A percentile compares a stretch with the other conserved stretches of the same genome.
These are phyloP conservation scores for Avena atlantica DNA, from an alignment of 176 grass and related monocot species.

Conservation along the genomic window DNA sequence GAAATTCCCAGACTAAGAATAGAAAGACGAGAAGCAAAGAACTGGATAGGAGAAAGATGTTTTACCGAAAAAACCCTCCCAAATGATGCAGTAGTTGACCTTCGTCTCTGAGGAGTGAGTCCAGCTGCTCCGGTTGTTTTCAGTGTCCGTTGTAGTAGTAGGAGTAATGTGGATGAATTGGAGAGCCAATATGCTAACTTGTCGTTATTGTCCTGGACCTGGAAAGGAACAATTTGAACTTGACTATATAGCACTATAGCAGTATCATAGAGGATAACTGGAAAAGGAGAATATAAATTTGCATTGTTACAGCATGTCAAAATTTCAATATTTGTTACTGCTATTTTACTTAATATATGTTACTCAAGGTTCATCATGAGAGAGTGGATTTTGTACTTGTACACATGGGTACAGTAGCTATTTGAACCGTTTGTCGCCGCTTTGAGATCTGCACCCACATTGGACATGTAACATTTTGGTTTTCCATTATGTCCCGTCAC, in stretches of 20 bases:
- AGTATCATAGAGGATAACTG: conserved; percentile 14
- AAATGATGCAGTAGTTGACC: conserved; percentile 85
- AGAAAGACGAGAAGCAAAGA: conserved; percentile 29
- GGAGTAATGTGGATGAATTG: conserved; percentile 89
- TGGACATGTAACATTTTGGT: too few species aligned
- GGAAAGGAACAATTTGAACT: conserved; percentile 39
- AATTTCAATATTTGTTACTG: conserved; percentile 15
- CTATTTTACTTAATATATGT: conserved; percentile 18
- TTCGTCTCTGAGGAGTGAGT: conserved; percentile 89
- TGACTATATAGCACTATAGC: conserved; percentile 25
- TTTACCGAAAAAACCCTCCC: conserved; percentile 91
- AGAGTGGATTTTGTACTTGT: too few species aligned
- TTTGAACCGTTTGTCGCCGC: too few species aligned
- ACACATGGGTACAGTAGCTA: too few species aligned
- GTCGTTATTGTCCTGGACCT: conserved; percentile 81
- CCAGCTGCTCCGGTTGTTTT: conserved; percentile 83
- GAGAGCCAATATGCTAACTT: conserved; percentile 96
- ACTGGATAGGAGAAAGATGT: conserved; percentile 12
- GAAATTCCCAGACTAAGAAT: conserved; percentile 39
- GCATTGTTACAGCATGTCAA: conserved; percentile 8
- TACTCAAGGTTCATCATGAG: conserved; percentile 21
- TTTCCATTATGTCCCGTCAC: too few species aligned
- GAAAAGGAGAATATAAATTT: conserved; percentile 24
- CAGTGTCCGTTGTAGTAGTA: conserved; percentile 92
- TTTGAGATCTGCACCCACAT: too few species aligned